These are phyloP conservation scores for Galerina sulciceps DNA, from an alignment of 768 basidiomycete genomes.

Conservation along the genomic window DNA sequence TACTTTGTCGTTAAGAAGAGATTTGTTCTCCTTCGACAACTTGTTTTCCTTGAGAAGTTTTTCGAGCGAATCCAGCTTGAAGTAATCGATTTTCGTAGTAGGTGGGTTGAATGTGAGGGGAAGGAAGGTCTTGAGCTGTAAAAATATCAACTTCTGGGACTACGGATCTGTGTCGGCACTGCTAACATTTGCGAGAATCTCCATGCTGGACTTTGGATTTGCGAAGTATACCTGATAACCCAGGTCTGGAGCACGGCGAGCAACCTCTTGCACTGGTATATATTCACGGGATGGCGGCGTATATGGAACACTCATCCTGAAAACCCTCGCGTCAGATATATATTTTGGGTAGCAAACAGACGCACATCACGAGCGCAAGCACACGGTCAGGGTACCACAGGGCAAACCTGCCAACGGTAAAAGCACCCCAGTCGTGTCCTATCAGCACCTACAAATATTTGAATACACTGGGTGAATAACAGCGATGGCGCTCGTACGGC, in stretches of 20 bases:
- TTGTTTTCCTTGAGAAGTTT: conserved; percentile 23
- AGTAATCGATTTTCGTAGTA: conserved; percentile 20
- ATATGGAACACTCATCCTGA: conserved; percentile 70
- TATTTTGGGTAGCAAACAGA: background rate
- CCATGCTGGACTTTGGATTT: conserved; percentile 49
- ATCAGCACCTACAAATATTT: conserved; percentile 54
- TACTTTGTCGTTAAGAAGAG: conserved; percentile 32
- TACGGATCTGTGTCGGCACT: background rate
- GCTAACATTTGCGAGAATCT: conserved; percentile 61
- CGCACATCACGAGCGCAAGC: conserved; percentile 62
- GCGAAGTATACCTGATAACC: conserved; percentile 76
- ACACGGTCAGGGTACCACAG: conserved; percentile 73
- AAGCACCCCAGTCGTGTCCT: conserved; percentile 85
- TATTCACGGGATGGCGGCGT: conserved; percentile 58
- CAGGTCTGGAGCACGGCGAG: conserved; percentile 54
- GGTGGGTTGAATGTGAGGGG: conserved; percentile 30
- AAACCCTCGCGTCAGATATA: background rate
- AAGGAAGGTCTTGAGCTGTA: conserved; percentile 44
- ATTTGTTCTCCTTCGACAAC: conserved; percentile 13
- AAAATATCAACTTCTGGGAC: background rate
- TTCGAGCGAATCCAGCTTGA: conserved; percentile 27
- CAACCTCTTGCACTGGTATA: conserved; percentile 55
- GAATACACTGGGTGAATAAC: background rate
- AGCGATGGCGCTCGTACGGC: conserved; percentile 47
- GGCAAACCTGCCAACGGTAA: conserved; percentile 65